Base-by-base conservation (phyloP, 441 rosid species). In the Gossypium davidsonii region DNA sequence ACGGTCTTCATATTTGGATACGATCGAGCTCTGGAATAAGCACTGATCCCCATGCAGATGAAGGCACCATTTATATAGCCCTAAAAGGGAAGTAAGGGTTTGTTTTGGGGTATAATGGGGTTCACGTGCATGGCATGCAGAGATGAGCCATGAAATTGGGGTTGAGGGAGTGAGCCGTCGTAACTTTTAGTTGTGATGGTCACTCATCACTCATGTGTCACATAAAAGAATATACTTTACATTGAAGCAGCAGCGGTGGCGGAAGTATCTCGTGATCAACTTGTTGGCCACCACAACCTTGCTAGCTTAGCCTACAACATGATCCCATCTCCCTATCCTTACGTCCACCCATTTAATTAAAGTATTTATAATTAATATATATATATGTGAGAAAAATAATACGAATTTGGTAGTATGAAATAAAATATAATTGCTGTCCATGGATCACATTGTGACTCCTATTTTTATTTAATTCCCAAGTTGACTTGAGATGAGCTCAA, bases 61-160 rank as follows among this genome's bases (percentile, higher is more conserved):
- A 14, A 52, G 26, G 17, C 23, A 21, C 4, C 8, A 23, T 3
- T 61, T 37, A 68, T 76, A 68, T 80, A 74, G 73, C 73, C 71
- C 8, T 8, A 8, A 1, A 5, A 4, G 17, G 67, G 23, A 11
- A 67, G 1, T 44, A 2, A 12, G 42, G 75, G 49, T 71, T 28
- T 15, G 66, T 52, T 67, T 26, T 69, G 15, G 21, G 75, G 44
- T 58, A 70, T 74, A 67, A 80, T 63, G 62, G 72, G 79, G 56
- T 42, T 83, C 86, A 83, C 68, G 75, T 57, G 80, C 70, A 44
- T 18, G 4, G 31, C 51, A 52, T 58, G 17, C 37, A 23, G 15
- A 23, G 46, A 49, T 49, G 6, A 31, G 34, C 9, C 14, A 18
- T 10, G 49, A n/a, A 57, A 21, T 6, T 42, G 25, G 51, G 20